A percentile compares a stretch with the other conserved stretches of the same genome.
These are phyloP conservation scores for Dichotomocladium elegans DNA, from an alignment of 371 early-diverging fungal genomes.

Conservation along the genomic window DNA sequence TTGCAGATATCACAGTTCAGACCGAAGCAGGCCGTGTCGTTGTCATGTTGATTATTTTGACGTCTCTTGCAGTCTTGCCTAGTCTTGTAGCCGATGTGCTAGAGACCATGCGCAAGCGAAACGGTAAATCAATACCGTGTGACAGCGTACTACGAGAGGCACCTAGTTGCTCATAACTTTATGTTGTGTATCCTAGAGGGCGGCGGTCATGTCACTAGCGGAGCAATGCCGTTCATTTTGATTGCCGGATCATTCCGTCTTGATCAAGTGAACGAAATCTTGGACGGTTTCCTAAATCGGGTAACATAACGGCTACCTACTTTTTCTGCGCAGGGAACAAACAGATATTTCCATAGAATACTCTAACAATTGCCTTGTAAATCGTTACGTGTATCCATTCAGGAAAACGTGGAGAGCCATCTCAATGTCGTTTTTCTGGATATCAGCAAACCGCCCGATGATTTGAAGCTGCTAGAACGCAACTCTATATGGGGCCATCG, in stretches of 20 bases:
- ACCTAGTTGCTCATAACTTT: too few relatives aligned
- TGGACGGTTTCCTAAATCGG: slow-evolving; percentile 59
- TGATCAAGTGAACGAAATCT: slow-evolving; percentile 52
- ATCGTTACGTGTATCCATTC: too few relatives aligned
- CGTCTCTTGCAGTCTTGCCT: slow-evolving; percentile 63
- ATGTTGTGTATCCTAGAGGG: slow-evolving; percentile 19
- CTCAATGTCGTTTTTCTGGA: slow-evolving; percentile 58
- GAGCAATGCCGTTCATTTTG: slow-evolving; percentile 55
- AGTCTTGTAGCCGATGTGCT: slow-evolving; percentile 52
- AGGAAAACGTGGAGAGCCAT: slow-evolving; percentile 37
- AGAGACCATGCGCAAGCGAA: slow-evolving; percentile 50
- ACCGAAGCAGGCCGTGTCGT: slow-evolving; percentile 59
- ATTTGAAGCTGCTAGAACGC: slow-evolving; percentile 44
- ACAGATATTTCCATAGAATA: too few relatives aligned
- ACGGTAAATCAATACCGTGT: slow-evolving; percentile 25
- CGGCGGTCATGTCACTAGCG: slow-evolving; percentile 43
- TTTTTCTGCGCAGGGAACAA: background rate
- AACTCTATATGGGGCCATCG: slow-evolving; percentile 44
- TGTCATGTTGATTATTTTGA: slow-evolving; percentile 66
- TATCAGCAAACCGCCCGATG: slow-evolving; percentile 42
- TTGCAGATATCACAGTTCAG: slow-evolving; percentile 63
- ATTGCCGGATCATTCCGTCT: slow-evolving; percentile 59
- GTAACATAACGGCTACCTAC: slow-evolving; percentile 34
- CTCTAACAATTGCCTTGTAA: slow-evolving; percentile 1
- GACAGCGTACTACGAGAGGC: too few relatives aligned